Conservation (phyloP, 345 rosid species). For the Barbarea vulgaris region DNA sequence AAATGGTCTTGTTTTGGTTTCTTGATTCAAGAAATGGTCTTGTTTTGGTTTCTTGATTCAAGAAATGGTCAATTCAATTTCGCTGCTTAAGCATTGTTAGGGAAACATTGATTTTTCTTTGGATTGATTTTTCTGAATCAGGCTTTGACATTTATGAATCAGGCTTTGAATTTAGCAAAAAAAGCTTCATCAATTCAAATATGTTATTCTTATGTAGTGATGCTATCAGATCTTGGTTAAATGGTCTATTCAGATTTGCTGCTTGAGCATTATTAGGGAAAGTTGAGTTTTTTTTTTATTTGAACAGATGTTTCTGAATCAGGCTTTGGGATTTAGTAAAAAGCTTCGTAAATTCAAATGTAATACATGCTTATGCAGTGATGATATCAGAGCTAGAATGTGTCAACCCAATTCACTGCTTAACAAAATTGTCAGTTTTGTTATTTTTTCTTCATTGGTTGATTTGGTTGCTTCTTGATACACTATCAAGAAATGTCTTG, state of each 20-base stretch:
- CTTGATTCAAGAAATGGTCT: not conserved
- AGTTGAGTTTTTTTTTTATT: too few relatives aligned
- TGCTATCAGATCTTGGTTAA: not conserved
- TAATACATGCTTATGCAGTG: not conserved
- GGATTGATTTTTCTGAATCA: not conserved
- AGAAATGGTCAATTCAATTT: not conserved
- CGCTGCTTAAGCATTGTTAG: conserved; percentile 11
- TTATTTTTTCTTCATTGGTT: conserved; percentile 36
- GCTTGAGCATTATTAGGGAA: conserved; percentile 8
- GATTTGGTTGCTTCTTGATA: not conserved
- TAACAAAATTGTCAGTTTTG: not conserved
- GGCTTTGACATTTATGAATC: not conserved
- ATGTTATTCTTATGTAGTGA: not conserved
- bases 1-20: conserved; percentile 7
- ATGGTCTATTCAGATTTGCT: not conserved
- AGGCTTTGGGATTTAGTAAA: not conserved
- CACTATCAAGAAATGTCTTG: not conserved
- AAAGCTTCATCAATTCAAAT: not conserved
- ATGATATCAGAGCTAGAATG: not conserved
- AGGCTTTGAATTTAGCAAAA: not conserved
- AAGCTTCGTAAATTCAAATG: not conserved
- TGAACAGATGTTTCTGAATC: not conserved
- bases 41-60: too few relatives aligned
- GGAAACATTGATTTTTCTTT: not conserved
- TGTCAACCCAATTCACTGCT: not conserved